These are phyloP conservation scores for Ambrosia hybrid DNA, from an alignment of 140 eudicot species.

Conservation along the genomic window DNA sequence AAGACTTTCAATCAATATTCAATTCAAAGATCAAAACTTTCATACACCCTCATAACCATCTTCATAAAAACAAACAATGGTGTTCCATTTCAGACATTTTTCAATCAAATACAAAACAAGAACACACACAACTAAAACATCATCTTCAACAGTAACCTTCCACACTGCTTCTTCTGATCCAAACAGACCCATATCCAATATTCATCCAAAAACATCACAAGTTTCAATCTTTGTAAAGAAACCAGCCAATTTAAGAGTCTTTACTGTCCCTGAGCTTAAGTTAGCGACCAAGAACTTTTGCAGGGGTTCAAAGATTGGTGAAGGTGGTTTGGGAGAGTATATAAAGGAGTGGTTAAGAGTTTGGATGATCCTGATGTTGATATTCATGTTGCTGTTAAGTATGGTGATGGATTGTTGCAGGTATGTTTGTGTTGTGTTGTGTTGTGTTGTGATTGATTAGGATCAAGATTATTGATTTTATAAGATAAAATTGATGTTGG, in stretches of 20 bases:
- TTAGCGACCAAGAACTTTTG: conserved; percentile 49
- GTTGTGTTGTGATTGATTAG: too few species aligned
- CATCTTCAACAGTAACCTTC: conserved; percentile 34
- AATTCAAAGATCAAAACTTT: too few species aligned
- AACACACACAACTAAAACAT: conserved; percentile 23
- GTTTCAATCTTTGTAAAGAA: conserved; percentile 32
- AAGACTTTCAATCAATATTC: too few species aligned
- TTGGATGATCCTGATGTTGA: conserved; percentile 45
- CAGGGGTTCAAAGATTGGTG: conserved; percentile 49
- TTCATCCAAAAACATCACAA: conserved; percentile 32
- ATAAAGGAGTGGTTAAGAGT: conserved; percentile 47
- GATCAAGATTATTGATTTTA: too few species aligned
- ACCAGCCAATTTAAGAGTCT: conserved; percentile 52
- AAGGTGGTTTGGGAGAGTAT: conserved; percentile 70
- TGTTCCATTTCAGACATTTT: conserved; percentile 40
- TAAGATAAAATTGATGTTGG: too few species aligned
- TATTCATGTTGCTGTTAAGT: conserved; percentile 62
- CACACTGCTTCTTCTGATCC: conserved; percentile 26
- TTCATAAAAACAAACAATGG: conserved; percentile 18
- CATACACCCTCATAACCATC: too few species aligned
- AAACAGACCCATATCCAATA: conserved; percentile 38
- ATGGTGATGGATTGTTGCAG: conserved; percentile 54
- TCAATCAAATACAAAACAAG: conserved; percentile 42
- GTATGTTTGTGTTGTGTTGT: conserved; percentile 6
- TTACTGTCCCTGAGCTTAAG: conserved; percentile 61